A percentile compares a stretch with the other conserved stretches of the same genome.
Conservation (phyloP, 768 basidiomycete genomes). For the Boletus reticuloceps region DNA sequence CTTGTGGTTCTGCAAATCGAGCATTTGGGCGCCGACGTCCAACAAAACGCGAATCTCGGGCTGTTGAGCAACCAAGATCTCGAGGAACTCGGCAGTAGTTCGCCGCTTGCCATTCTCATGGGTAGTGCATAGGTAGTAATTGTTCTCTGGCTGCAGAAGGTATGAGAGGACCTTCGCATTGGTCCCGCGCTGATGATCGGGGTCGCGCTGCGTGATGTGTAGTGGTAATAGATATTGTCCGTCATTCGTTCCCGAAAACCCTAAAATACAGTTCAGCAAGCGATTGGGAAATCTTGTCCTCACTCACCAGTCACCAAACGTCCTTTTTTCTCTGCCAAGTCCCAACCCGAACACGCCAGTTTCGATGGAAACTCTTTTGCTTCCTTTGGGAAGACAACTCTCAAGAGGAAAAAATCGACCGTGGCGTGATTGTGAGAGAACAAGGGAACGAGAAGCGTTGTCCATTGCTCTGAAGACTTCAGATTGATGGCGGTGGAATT, state of each 20-base stretch:
- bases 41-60: slow-evolving; percentile 45
- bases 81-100: slow-evolving; percentile 27
- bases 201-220: slow-evolving; percentile 2
- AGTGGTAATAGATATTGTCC: slow-evolving; percentile 29
- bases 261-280: background rate
- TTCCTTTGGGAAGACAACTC: slow-evolving; percentile 48
- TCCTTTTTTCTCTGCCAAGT: slow-evolving; percentile 41
- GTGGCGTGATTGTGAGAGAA: slow-evolving; percentile 38
- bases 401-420: slow-evolving; percentile 46
- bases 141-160: slow-evolving; percentile 36
- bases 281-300: too few relatives aligned
- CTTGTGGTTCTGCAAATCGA: slow-evolving; percentile 43
- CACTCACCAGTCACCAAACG: slow-evolving; percentile 8
- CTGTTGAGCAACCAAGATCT: slow-evolving; percentile 27
- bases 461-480: slow-evolving; percentile 35
- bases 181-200: too few relatives aligned
- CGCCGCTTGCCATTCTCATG: slow-evolving; percentile 6
- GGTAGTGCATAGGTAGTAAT: slow-evolving; percentile 26
- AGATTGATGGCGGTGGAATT: slow-evolving; percentile 41
- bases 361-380: slow-evolving; percentile 48
- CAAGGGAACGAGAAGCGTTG: slow-evolving; percentile 26
- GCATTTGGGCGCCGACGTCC: slow-evolving; percentile 55
- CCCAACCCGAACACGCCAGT: slow-evolving; percentile 50
- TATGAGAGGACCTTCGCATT: slow-evolving; percentile 3
- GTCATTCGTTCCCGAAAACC: slow-evolving; percentile 58